Evolutionary conservation across 495 filamentous ascomycete genomes (phyloP).

Genomic region (Aspergillus sclerotiicarbonarius): DNA sequence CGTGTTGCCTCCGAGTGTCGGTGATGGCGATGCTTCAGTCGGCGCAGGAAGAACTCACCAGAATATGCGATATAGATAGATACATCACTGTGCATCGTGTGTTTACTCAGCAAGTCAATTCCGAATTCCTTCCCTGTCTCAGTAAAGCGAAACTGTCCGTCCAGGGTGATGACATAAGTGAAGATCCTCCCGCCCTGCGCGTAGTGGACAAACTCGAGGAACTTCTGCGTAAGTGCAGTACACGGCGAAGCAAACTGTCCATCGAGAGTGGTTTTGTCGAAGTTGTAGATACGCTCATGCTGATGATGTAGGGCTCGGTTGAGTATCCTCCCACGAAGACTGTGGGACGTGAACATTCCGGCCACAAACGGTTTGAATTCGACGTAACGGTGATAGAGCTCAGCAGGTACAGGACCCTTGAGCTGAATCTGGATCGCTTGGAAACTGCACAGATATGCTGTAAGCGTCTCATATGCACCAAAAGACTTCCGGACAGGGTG

Average conservation of each 20-base stretch:
- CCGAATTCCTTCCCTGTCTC: slow-evolving; percentile 94
- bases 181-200: slow-evolving; percentile 83
- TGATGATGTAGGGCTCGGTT: slow-evolving; percentile 87
- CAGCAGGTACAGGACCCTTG: slow-evolving; percentile 71
- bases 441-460: slow-evolving; percentile 57
- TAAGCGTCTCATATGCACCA: background rate
- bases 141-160: slow-evolving; percentile 82
- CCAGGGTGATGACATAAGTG: slow-evolving; percentile 88
- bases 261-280: slow-evolving; percentile 67
- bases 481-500: background rate
- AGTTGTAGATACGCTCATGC: slow-evolving; percentile 85
- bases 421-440: slow-evolving; percentile 93
- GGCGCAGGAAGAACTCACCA: slow-evolving; percentile 89
- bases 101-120: slow-evolving; percentile 87
- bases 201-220: slow-evolving; percentile 82
- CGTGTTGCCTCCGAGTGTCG: slow-evolving; percentile 22
- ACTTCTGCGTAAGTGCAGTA: slow-evolving; percentile 66
- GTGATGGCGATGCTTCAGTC: slow-evolving; percentile 47
- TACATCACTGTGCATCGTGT: slow-evolving; percentile 93
- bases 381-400: slow-evolving; percentile 85
- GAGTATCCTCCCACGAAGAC: slow-evolving; percentile 72
- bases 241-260: slow-evolving; percentile 58
- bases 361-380: slow-evolving; percentile 90
- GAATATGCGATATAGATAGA: slow-evolving; percentile 85
- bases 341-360: slow-evolving; percentile 77